These are phyloP conservation scores for Saccharomycopsis hybrid DNA, from an alignment of 1,139 yeast genomes.

Conservation along the genomic window DNA sequence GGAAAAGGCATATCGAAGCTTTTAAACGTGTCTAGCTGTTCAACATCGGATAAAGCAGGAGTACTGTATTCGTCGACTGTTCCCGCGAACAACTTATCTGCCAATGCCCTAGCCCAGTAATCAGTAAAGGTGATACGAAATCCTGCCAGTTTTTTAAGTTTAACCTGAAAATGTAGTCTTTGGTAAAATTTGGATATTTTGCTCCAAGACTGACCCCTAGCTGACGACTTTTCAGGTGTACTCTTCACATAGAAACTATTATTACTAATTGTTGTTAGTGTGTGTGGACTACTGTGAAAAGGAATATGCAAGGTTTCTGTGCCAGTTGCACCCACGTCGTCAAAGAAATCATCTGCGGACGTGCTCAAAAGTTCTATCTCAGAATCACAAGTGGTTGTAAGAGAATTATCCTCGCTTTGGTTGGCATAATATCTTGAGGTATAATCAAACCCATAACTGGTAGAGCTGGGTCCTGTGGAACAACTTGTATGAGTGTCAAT, in stretches of 20 bases:
- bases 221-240: constrained; percentile 26
- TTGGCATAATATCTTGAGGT: no score
- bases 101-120: constrained; percentile 60
- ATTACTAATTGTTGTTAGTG: no score
- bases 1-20: constrained; percentile 38
- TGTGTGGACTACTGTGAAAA: no score
- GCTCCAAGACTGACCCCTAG: constrained; percentile 42
- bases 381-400: no score
- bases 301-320: no score
- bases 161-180: constrained; percentile 45
- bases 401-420: no score
- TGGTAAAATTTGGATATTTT: constrained; percentile 40
- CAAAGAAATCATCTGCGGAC: no score
- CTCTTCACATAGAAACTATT: constrained; percentile 4
- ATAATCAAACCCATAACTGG: no score
- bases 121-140: constrained; percentile 57
- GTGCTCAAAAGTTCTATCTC: no score
- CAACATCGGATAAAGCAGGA: constrained; percentile 29
- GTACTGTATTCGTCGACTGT: constrained; percentile 30
- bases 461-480: no score
- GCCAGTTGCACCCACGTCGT: no score
- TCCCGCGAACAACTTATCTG: constrained; percentile 40
- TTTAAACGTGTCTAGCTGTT: constrained; percentile 30
- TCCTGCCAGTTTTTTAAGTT: constrained; percentile 46
- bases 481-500: no score